A percentile compares a stretch with the other conserved stretches of the same genome.
phyloP scores from a whole-genome alignment of 805 yeast species.

The Candida silvicultrix region DNA sequence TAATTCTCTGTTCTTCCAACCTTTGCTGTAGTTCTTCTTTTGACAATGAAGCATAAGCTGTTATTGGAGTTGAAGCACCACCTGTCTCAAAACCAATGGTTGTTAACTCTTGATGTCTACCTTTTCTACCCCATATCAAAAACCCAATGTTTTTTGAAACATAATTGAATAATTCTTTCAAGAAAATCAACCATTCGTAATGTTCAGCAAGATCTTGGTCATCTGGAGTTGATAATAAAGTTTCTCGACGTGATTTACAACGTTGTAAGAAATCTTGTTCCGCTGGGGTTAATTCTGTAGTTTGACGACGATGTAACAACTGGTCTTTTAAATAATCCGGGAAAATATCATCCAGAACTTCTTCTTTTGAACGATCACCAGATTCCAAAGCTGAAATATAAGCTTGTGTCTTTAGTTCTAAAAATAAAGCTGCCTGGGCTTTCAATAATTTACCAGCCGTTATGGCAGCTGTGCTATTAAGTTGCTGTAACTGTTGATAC shows the following conservation, averaged over 20 bases:
- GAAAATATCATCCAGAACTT: slow-evolving; percentile 68
- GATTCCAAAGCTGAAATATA: slow-evolving; percentile 81
- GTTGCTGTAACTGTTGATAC: not conserved
- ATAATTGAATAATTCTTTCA: slow-evolving; percentile 74
- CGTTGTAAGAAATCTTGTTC: slow-evolving; percentile 75
- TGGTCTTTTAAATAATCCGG: slow-evolving; percentile 51
- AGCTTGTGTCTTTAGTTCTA: slow-evolving; percentile 93
- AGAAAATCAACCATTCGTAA: slow-evolving; percentile 82
- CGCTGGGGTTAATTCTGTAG: slow-evolving; percentile 50
- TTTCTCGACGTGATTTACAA: slow-evolving; percentile 65
- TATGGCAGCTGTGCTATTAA: slow-evolving; percentile 10
- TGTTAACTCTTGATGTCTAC: slow-evolving; percentile 20
- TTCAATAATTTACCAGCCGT: slow-evolving; percentile 55
- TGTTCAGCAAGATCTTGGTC: slow-evolving; percentile 54
- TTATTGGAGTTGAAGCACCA: not conserved
- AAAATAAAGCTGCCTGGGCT: slow-evolving; percentile 69
- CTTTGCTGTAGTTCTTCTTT: slow-evolving; percentile 17
- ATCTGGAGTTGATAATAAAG: slow-evolving; percentile 40
- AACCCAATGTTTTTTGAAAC: slow-evolving; percentile 68
- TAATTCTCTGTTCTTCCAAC: slow-evolving; percentile 9
- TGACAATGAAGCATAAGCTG: slow-evolving; percentile 6
- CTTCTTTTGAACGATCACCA: slow-evolving; percentile 50
- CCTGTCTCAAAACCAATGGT: slow-evolving; percentile 2
- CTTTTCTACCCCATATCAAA: slow-evolving; percentile 62
- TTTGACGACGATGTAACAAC: slow-evolving; percentile 30